phyloP scores from a whole-genome alignment of 371 early-diverging fungal species.

The Lichtheimia ornata region DNA sequence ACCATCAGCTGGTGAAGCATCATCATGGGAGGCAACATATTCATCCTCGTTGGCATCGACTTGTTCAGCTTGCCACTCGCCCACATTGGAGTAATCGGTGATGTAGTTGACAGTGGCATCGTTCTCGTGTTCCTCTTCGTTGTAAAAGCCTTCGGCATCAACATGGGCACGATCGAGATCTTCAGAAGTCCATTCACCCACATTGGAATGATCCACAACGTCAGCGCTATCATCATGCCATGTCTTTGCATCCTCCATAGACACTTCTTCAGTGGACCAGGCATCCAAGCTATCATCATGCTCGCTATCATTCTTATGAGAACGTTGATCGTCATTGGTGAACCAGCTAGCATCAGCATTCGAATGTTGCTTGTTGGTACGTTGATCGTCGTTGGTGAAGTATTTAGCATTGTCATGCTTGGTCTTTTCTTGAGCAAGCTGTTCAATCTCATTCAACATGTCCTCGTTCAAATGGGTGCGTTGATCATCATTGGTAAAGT shows the following conservation, averaged over 20 bases:
- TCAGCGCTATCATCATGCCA: slow-evolving; percentile 9
- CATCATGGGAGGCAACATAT: slow-evolving; percentile 10
- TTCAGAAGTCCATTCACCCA: slow-evolving; percentile 14
- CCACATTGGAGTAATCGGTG: slow-evolving; percentile 11
- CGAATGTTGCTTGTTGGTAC: slow-evolving; percentile 2
- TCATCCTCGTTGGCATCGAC: slow-evolving; percentile 17
- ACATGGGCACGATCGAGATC: slow-evolving; percentile 11
- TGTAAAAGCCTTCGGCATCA: slow-evolving; percentile 5
- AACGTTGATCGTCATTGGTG: slow-evolving; percentile 21
- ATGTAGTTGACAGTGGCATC: neutral
- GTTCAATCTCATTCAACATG: neutral
- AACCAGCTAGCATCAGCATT: slow-evolving; percentile 1
- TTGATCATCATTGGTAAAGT: slow-evolving; percentile 7
- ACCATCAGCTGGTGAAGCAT: slow-evolving; percentile 3
- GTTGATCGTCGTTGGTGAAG: slow-evolving; percentile 30
- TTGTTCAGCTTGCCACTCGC: slow-evolving; percentile 30
- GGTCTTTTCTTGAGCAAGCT: neutral
- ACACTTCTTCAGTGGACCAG: slow-evolving; percentile 11
- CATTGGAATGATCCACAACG: slow-evolving; percentile 15
- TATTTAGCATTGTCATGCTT: slow-evolving; percentile 12
- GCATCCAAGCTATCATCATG: neutral
- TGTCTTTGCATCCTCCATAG: neutral
- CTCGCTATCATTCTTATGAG: slow-evolving; percentile 9
- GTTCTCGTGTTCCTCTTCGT: slow-evolving; percentile 10
- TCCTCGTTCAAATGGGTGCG: slow-evolving; percentile 9